A percentile compares a stretch with the other conserved stretches of the same genome.
Conservation (phyloP, 768 basidiomycete genomes). For the Chalciporus sphaerocephalus region DNA sequence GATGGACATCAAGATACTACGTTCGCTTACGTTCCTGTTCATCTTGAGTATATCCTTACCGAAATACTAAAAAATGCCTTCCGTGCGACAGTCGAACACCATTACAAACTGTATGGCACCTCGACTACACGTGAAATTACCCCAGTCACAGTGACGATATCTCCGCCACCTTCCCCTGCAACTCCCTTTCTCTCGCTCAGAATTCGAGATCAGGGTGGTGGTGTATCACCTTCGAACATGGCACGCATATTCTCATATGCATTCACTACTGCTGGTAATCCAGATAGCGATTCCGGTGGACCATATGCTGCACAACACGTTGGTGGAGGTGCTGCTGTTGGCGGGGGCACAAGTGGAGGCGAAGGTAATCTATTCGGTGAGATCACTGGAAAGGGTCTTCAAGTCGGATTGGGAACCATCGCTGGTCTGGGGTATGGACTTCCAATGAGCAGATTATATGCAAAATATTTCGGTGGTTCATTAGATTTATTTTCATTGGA, state of each 20-base stretch:
- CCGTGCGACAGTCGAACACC: slow-evolving; percentile 81
- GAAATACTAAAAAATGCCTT: slow-evolving; percentile 91
- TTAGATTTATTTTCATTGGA: slow-evolving; percentile 77
- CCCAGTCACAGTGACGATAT: slow-evolving; percentile 69
- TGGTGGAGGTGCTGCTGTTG: slow-evolving; percentile 65
- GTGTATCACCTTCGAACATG: slow-evolving; percentile 71
- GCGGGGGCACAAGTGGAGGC: slow-evolving; percentile 36
- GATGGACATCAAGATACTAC: slow-evolving; percentile 68
- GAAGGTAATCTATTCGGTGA: slow-evolving; percentile 65
- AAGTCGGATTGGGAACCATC: slow-evolving; percentile 82
- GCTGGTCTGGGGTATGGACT: slow-evolving; percentile 86
- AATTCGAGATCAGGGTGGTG: slow-evolving; percentile 83
- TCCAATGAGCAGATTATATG: slow-evolving; percentile 74
- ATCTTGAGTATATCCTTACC: slow-evolving; percentile 87
- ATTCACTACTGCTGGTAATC: slow-evolving; percentile 76
- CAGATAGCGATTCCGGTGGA: slow-evolving; percentile 49
- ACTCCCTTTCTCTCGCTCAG: slow-evolving; percentile 64
- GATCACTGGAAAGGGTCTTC: slow-evolving; percentile 71
- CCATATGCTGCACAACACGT: slow-evolving; percentile 77
- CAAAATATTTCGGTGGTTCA: slow-evolving; percentile 83
- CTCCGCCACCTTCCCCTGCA: slow-evolving; percentile 43
- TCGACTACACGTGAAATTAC: slow-evolving; percentile 41
- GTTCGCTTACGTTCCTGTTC: slow-evolving; percentile 84
- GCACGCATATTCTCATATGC: slow-evolving; percentile 85
- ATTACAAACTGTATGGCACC: slow-evolving; percentile 41